Percentiles rank a stretch among this genome's conserved stretches.
Conservation (phyloP, 352 stramenopile genomes). For the Blastocystis sp. region DNA sequence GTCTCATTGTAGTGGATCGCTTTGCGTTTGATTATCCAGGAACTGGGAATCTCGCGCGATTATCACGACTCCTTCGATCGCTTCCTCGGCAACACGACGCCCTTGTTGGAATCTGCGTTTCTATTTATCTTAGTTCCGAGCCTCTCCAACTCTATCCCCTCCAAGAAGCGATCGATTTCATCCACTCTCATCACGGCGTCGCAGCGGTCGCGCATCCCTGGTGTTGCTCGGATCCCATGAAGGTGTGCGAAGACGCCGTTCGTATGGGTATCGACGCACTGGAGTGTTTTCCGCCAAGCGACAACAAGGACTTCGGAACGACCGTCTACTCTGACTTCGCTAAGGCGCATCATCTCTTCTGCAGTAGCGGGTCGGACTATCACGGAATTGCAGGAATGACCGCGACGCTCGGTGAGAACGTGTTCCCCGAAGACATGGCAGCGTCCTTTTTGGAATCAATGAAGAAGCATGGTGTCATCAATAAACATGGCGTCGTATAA, state of each 20-base stretch:
- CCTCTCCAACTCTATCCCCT: background rate
- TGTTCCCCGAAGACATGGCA: constrained; percentile 8
- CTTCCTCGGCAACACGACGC: background rate
- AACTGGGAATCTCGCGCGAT: background rate
- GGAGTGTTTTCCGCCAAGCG: constrained; percentile 16
- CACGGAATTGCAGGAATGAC: background rate
- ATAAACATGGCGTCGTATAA: constrained; percentile 22
- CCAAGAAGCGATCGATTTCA: background rate
- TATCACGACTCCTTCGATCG: background rate
- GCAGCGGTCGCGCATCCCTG: constrained; percentile 27
- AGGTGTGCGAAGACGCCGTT: background rate
- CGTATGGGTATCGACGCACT: background rate
- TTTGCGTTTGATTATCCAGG: background rate
- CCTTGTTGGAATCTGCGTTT: background rate
- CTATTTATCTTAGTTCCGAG: background rate
- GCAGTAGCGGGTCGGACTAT: constrained; percentile 23
- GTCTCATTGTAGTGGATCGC: background rate
- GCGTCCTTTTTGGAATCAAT: background rate
- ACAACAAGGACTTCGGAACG: background rate
- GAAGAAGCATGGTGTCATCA: constrained; percentile 27
- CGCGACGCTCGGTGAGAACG: background rate
- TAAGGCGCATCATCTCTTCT: background rate
- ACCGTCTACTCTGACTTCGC: background rate
- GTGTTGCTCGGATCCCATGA: background rate
- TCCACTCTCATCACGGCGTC: background rate